Percentiles rank a stretch among this genome's conserved stretches.
These are phyloP conservation scores for Mycena latifolia DNA, from an alignment of 768 basidiomycete species.

Conservation along the genomic window DNA sequence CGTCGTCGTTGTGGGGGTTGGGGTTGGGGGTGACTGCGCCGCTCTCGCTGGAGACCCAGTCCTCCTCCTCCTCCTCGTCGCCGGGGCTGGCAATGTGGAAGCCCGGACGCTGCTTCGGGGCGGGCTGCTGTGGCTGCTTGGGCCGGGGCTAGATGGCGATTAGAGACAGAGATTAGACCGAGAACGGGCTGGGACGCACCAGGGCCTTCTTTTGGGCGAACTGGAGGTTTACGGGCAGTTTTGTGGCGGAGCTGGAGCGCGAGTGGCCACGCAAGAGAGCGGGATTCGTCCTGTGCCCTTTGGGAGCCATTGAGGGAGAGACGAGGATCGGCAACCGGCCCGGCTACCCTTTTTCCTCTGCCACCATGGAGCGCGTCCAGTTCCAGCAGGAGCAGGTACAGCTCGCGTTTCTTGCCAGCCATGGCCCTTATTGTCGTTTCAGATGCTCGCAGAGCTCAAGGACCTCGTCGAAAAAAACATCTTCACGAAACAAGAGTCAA, in stretches of 20 bases:
- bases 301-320: constrained; percentile 10
- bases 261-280: constrained; percentile 71
- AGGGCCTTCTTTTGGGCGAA: constrained; percentile 73
- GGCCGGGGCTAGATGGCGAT: constrained; percentile 35
- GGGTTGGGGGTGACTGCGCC: constrained; percentile 75
- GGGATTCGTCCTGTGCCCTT: constrained; percentile 43
- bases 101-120: constrained; percentile 55
- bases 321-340: not conserved
- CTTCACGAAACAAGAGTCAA: constrained; percentile 89
- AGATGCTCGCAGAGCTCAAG: constrained; percentile 97
- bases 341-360: constrained; percentile 14
- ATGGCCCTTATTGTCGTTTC: constrained; percentile 23
- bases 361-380: constrained; percentile 90
- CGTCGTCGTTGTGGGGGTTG: constrained; percentile 54
- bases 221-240: constrained; percentile 70
- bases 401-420: not conserved
- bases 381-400: constrained; percentile 91
- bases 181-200: constrained; percentile 28
- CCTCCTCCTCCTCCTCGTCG: constrained; percentile 54
- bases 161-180: constrained; percentile 27
- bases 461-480: constrained; percentile 88
- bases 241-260: constrained; percentile 72
- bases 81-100: constrained; percentile 70
- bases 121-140: constrained; percentile 41
- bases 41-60: constrained; percentile 83